These are phyloP conservation scores for Rhytidiadelphus loreus DNA, from an alignment of 225 moss, liverwort and hornwort genomes.

Conservation along the genomic window DNA sequence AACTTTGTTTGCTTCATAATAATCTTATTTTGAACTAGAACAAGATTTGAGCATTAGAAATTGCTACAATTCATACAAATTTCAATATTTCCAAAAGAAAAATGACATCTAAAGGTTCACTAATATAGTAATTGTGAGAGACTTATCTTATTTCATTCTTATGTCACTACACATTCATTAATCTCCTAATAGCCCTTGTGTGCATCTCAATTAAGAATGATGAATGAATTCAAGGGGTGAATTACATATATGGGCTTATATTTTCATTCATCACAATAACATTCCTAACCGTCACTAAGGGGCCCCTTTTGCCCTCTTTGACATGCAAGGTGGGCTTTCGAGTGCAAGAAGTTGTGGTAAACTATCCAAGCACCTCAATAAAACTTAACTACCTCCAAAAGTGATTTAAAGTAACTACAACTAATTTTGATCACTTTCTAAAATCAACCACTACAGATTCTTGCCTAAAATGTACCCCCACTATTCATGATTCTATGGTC, in stretches of 20 bases:
- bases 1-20: background rate
- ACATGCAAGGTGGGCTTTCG: accelerated
- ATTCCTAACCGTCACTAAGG: background rate
- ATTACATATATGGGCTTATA: background rate
- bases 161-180: background rate
- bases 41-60: background rate
- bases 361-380: background rate
- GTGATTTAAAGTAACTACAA: no score
- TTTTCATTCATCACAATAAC: background rate
- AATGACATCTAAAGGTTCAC: no score
- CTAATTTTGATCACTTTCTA: no score
- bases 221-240: background rate
- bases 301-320: accelerated
- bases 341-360: background rate
- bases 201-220: background rate
- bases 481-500: no score
- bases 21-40: background rate
- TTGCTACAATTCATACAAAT: background rate
- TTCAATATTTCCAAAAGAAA: background rate
- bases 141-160: background rate
- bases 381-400: background rate
- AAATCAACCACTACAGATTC: no score
- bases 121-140: background rate
- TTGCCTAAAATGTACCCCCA: no score
- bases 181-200: background rate